Evolutionary conservation across 805 yeast species (phyloP).

Genomic region (Zygoascus bituminiphila): DNA sequence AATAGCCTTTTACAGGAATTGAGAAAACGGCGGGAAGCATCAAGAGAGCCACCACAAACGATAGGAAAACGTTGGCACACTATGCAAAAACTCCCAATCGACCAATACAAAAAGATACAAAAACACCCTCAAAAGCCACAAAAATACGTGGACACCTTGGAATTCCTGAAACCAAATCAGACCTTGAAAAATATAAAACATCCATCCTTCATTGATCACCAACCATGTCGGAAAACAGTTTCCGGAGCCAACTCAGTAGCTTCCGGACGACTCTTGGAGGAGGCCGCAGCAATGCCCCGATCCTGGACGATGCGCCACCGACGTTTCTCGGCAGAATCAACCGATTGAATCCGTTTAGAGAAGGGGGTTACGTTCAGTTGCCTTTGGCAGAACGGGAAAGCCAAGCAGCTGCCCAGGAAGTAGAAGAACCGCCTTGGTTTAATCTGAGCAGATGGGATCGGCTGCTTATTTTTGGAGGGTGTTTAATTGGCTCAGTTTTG

Average conservation of each 20-base stretch:
- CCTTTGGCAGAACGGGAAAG: slow-evolving; percentile 19
- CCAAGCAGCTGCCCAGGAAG: slow-evolving; percentile 15
- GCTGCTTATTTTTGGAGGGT: slow-evolving; percentile 64
- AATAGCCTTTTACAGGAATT: too few relatives aligned
- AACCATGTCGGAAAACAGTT: slow-evolving; percentile 23
- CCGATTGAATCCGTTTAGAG: slow-evolving; percentile 24
- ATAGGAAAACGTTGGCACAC: too few relatives aligned
- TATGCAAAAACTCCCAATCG: too few relatives aligned
- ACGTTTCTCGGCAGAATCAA: slow-evolving; percentile 20
- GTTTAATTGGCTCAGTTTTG: slow-evolving; percentile 65
- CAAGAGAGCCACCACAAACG: too few relatives aligned
- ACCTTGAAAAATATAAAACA: too few relatives aligned
- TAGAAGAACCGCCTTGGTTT: slow-evolving; percentile 34
- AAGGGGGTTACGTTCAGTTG: slow-evolving; percentile 15
- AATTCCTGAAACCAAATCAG: too few relatives aligned
- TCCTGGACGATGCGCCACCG: slow-evolving; percentile 4
- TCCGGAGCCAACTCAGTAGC: slow-evolving; percentile 27
- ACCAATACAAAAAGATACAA: too few relatives aligned
- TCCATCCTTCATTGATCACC: neutral
- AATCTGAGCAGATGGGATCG: slow-evolving; percentile 66
- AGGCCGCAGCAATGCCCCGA: neutral
- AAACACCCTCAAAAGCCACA: too few relatives aligned
- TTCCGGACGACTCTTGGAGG: slow-evolving; percentile 7
- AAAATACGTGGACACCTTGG: too few relatives aligned
- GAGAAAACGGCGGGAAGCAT: too few relatives aligned